Evolutionary conservation across 73 alveolate genomes (phyloP), one percentile per base, ranked within the genome.

Genomic region (Stentor coeruleus): DNA sequence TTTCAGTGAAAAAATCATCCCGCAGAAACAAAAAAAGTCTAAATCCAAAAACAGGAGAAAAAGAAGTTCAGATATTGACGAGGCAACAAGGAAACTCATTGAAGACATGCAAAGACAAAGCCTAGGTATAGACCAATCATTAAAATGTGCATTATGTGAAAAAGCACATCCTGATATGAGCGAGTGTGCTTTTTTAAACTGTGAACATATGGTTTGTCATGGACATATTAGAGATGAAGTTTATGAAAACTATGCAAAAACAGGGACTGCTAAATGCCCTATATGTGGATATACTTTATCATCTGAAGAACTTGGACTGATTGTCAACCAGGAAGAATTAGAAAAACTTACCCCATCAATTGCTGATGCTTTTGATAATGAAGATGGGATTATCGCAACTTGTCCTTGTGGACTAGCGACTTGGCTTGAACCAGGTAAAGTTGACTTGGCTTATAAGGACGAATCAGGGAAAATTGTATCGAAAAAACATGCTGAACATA

Each of bases 401-500:
- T 66, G 79, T 31, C 40, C n/a, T 66, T 66, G 79, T 33, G 79
- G 79, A 26, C 26, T 26, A 1, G 37, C 33, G 81, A 26, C 38
- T 20, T 26, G 15, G 26, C 84, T 88, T 59, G 94, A 88, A 41
- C 89, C 88, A 3, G 94, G 94, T 3, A 38, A 38, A 41, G 82
- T 76, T 74, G 94, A 88, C 77, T 85, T 73, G 55, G 85, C 80
- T 57, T 81, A 82, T 1, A 77, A 85, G 66, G 89, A 85, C 86
- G 89, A 77, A 15, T 76, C 76, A 20, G 83, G 83, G 26, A 15
- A 75, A 35, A 20, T n/a, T 1, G n/a, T 75, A 1, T 75, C 83
- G 28, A 88, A 84, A 79, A 79, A 81, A 42, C 83, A 88, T 41
- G 90, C 87, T 35, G 88, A 87, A 82, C 95, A 95, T 85, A 88